A percentile compares a stretch with the other conserved stretches of the same genome.
Conservation (phyloP, 352 stramenopile genomes). For the Thalassiosira hispida region DNA sequence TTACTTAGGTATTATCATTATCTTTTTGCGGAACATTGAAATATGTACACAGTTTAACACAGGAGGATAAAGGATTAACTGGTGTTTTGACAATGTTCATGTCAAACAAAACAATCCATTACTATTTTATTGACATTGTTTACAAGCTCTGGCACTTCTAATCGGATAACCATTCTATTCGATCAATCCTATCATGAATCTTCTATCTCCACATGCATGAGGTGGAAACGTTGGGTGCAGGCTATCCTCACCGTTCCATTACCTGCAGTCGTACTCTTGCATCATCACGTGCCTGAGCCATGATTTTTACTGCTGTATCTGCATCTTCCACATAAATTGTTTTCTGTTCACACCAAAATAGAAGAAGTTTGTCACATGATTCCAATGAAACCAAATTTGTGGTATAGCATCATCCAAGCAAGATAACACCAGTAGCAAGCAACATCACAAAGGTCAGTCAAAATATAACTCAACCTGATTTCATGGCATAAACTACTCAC, state of each 20-base stretch:
- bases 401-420: background rate
- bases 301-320: conserved; percentile 53
- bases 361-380: background rate
- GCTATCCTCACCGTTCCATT: conserved; percentile 30
- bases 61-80: too few relatives aligned
- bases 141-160: too few relatives aligned
- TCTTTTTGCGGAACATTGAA: too few relatives aligned
- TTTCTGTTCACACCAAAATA: conserved; percentile 18
- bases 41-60: too few relatives aligned
- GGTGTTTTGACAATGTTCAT: too few relatives aligned
- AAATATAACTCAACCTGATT: background rate
- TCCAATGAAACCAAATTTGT: background rate
- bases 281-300: conserved; percentile 59
- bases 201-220: background rate
- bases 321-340: conserved; percentile 59
- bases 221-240: background rate
- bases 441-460: background rate
- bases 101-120: too few relatives aligned
- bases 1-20: too few relatives aligned
- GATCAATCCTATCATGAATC: background rate
- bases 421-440: background rate
- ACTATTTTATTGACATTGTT: too few relatives aligned
- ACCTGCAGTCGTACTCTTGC: conserved; percentile 46
- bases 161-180: too few relatives aligned
- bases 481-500: conserved; percentile 10